Percentiles rank a stretch among this genome's conserved stretches.
Evolutionary conservation across 306 rosid species (phyloP).

Genomic region (Rosa chinensis): DNA sequence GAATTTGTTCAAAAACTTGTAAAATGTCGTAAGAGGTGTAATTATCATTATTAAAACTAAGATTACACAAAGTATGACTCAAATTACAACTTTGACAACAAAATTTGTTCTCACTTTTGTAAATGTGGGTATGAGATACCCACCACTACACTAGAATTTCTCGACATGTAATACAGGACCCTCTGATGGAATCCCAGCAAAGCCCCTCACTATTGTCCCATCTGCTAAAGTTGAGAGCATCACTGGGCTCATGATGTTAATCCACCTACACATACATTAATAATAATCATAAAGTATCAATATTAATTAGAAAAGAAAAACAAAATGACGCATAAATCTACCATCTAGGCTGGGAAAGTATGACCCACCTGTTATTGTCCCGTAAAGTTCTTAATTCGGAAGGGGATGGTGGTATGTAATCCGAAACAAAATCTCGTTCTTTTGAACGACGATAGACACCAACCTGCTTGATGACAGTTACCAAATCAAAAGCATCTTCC

Average conservation of each 20-base stretch:
- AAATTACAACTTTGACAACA: too few relatives aligned
- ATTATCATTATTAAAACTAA: too few relatives aligned
- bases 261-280: neutral
- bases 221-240: slow-evolving; percentile 77
- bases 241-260: slow-evolving; percentile 55
- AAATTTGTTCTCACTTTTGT: too few relatives aligned
- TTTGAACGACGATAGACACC: slow-evolving; percentile 74
- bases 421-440: slow-evolving; percentile 55
- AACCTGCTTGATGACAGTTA: slow-evolving; percentile 60
- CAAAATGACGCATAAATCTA: neutral
- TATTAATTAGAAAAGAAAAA: neutral
- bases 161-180: slow-evolving; percentile 90
- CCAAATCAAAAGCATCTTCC: slow-evolving; percentile 69
- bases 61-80: too few relatives aligned
- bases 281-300: neutral
- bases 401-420: slow-evolving; percentile 66
- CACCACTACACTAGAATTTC: too few relatives aligned
- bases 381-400: slow-evolving; percentile 37
- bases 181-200: slow-evolving; percentile 78
- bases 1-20: too few relatives aligned
- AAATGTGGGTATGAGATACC: too few relatives aligned
- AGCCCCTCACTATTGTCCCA: slow-evolving; percentile 73
- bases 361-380: slow-evolving; percentile 48
- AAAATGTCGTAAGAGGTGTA: too few relatives aligned
- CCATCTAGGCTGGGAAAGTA: neutral